Evolutionary conservation across 305 asterid genomes (phyloP).

Genomic region (Fraxinus baroniana): DNA sequence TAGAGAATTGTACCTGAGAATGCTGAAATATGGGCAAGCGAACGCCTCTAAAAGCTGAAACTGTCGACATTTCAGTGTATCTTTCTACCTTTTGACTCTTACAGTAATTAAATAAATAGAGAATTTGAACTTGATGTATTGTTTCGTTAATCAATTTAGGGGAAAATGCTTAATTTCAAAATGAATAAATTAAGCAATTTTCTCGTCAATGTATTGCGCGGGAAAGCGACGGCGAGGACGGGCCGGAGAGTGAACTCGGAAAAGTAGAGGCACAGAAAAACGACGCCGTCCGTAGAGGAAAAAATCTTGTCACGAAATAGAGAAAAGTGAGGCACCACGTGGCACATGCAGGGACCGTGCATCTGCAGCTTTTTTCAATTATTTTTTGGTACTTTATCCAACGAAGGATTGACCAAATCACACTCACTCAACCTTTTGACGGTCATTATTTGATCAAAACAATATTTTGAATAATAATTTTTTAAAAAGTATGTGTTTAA

Average conservation of each 20-base stretch:
- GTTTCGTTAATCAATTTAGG: not conserved
- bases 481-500: too few species aligned
- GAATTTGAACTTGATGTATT: not conserved
- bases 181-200: not conserved
- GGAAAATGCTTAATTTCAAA: not conserved
- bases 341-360: not conserved
- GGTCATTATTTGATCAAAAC: too few species aligned
- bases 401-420: too few species aligned
- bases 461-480: too few species aligned
- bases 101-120: not conserved
- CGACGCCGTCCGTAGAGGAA: constrained; percentile 1
- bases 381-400: not conserved
- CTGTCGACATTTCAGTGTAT: constrained; percentile 41
- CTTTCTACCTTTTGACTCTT: not conserved
- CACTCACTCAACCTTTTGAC: too few species aligned
- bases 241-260: not conserved
- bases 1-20: constrained; percentile 42
- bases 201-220: not conserved
- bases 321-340: constrained; percentile 30
- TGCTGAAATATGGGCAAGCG: constrained; percentile 45
- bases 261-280: not conserved
- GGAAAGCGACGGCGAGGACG: not conserved
- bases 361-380: not conserved
- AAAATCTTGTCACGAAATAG: constrained; percentile 5
- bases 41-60: constrained; percentile 56